Evolutionary conservation across 2,329 filamentous ascomycete genomes (phyloP), one percentile per base, ranked within the genome.

Genomic region (Fusarium staphyleae): DNA sequence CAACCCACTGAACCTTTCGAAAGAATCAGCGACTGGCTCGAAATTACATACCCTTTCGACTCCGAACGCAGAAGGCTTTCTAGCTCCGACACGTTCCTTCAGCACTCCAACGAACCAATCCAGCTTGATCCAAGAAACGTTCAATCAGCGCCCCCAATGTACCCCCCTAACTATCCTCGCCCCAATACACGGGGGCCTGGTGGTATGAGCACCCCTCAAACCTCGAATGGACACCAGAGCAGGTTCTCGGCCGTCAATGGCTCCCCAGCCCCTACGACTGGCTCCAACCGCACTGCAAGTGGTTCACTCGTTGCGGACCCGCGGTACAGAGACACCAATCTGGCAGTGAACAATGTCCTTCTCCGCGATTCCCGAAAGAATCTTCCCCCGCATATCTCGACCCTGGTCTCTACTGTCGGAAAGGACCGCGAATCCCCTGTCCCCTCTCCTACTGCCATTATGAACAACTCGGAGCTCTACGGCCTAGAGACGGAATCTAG

Each of bases 11-110:
- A 42, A 13, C 22, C 22, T 11, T 11, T 53, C 11, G 30, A 50
- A 16, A 30, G 28, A 1, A 26, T 55, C 8, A 32, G 43, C 14
- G 33, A 15, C 34, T 58, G 55, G 55, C 55, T 58, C 4, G 29
- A 58, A 30, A 34, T 35, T 1, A 35, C n/a, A 19, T 55, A 59
- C 16, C 55, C 30, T 22, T 22, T 11, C 34, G 42, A 44, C 1
- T 11, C 33, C 9, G 34, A 37, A 9, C 34, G 4, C 7, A 24
- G 24, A 14, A 30, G 28, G 7, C 22, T 42, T 13, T 19, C 32
- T 2, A 35, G 22, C 7, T 58, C 55, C 10, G 22, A 39, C 12
- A 14, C 8, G 5, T 28, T 22, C 19, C n/a, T 34, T 8, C n/a
- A 24, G 3, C 15, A 13, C 2, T 15, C 14, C 24, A 13, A 11